Base-by-base conservation (phyloP, 2,329 filamentous ascomycete species). In the Cytospora paraplurivora region DNA sequence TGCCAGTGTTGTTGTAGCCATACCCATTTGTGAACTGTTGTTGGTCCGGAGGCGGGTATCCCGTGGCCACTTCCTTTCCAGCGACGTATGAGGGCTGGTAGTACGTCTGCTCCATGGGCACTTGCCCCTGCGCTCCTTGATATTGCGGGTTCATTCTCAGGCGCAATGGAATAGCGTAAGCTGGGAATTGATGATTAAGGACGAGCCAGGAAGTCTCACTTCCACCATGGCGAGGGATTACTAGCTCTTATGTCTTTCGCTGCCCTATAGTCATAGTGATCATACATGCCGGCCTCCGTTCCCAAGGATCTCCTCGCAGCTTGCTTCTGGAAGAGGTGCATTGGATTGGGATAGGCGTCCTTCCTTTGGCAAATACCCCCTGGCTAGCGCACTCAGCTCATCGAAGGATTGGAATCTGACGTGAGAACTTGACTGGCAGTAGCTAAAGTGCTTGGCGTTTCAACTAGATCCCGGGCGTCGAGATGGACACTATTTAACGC, bases 321-420 rank as follows among this genome's bases (percentile, higher is more conserved):
- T 49, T 49, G 32, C 32, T 49, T 37, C 27, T n/a, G n/a, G 7
- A 37, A 17, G 19, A 17, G 37, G 44, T n/a, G 41, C 32, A 32
- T 33, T 32, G 12, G 5, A 53, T 19, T 35, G 49, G 51, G 38
- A 15, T 51, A 19, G 21, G 47, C 41, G 57, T 21, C 1, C 41
- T 21, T 21, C 21, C 37, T 47, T n/a, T 35, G 19, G 32, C 19
- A 54, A 60, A 11, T 21, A 32, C 37, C 58, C 37, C 58, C 58
- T 52, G 32, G 58, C 58, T 61, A 61, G 58, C 33, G 51, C 41
- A 19, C 37, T 59, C 51, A 61, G 58, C 58, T 49, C 50, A 5
- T 12, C 38, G 51, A 61, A 61, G 51, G 58, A 61, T 61, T 44
- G 27, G 3, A 55, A 33, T 38, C 51, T 33, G 19, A 10, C 44